Base-by-base conservation (phyloP, 2,329 filamentous ascomycete species). In the Dactylella cylindrospora region DNA sequence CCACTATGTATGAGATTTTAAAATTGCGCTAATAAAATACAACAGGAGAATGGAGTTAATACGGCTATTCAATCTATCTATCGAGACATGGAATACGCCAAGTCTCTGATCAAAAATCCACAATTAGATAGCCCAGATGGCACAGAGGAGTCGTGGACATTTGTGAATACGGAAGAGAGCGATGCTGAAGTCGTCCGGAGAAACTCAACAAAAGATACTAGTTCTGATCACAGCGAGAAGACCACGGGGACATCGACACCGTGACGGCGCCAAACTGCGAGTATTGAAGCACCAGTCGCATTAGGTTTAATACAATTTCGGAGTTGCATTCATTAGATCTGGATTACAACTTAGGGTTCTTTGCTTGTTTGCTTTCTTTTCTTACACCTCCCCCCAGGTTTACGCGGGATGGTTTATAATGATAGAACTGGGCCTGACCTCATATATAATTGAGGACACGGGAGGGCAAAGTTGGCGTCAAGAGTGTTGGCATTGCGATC, bases 11-110 rank as follows among this genome's bases (percentile, higher is more conserved):
- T 5, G 40, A 50, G 17, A 32, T 51, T 40, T 52, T 31, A 41
- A 39, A 5, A 9, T 28, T 9, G 32, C 20, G 12, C 44, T 71
- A 72, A 68, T 75, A 70, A 68, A 69, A 9, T 20, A 23, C 22
- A 55, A 57, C 65, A 94, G 86, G 91, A 98, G 72, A 84, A 89
- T 66, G 93, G 93, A 28, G 90, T 96, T n/a, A 83, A 85, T 40
- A 86, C 80, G 3, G 93, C 91, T 4, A 93, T 97, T 65, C 88
- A 95, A 72, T 87, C 84, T 61, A 88, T 98, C 53, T 98, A 97
- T 71, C 86, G 93, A 33, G 91, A 97, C 71, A 79, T 97, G 52
- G 93, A 97, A 71, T 96, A 96, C 69, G 90, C 93, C 29, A 87
- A 82, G 72, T 85, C 85, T 12, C 77, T 97, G 36, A 86, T 95